Evolutionary conservation across 805 yeast species (phyloP), one percentile per base, ranked within the genome.

Genomic region (Suhomyces prunicola): DNA sequence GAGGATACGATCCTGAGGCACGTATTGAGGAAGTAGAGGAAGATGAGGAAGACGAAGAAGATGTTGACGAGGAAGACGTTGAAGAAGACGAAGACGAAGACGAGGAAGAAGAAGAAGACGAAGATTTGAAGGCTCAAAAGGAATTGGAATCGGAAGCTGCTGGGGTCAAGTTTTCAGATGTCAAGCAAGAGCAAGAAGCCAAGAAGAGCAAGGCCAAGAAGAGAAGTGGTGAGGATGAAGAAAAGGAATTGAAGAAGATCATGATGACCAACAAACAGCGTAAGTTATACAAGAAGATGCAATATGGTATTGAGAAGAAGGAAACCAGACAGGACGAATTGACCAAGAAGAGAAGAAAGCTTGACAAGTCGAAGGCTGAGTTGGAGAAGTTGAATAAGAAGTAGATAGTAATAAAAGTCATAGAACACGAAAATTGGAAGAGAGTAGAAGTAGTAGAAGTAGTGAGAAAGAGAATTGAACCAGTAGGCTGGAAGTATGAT

Each of bases 241-340:
- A 91, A 70, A 89, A 90, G 76, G 94, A 92, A 60, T 83, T 93
- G 77, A 89, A 89, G 78, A 85, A 85, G 86, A 90, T 91, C 66
- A 93, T 94, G 99, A 93, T 94, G 99, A 82, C 93, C 62, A 91
- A 91, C 77, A 94, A 93, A 73, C 96, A 93, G 76, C 88, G 91
- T 79, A 90, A 89, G 71, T 78, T 92, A 60, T 94, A 94, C 80
- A 88, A 88, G 78, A 88, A 88, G 85, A 90, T 93, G 96, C 94
- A 90, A 76, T 86, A 90, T 69, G 93, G 96, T 54, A 83, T 88
- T 62, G 85, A 86, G 54, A 84, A 89, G 82, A 88, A 89, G 76
- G 90, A 88, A 65, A 80, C 80, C 50, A 85, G 93, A 73, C 83
- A 83, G 64, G 87, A 86, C 53, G 81, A 78, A 50, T 77, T 88